Evolutionary conservation across 495 filamentous ascomycete genomes (phyloP).

Genomic region (Viridothelium virens): DNA sequence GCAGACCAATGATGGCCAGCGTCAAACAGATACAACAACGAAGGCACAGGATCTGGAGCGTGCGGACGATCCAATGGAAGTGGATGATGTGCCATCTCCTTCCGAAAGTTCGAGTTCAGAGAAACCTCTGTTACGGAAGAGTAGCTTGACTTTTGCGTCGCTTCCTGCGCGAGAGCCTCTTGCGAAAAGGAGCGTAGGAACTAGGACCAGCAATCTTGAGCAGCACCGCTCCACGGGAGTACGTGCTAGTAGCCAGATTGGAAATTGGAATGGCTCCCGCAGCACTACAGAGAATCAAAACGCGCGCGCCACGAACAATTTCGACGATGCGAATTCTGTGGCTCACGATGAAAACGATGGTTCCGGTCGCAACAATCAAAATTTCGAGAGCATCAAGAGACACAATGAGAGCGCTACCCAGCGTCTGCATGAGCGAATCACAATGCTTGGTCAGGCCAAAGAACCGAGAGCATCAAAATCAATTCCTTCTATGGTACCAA

Average conservation of each 20-base stretch:
- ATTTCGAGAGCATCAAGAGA: slow-evolving; percentile 44
- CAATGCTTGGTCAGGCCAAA: slow-evolving; percentile 78
- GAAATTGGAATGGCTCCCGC: slow-evolving; percentile 56
- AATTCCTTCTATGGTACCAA: slow-evolving; percentile 45
- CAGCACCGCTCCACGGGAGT: slow-evolving; percentile 42
- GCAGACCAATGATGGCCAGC: background rate
- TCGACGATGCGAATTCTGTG: slow-evolving; percentile 45
- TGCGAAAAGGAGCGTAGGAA: slow-evolving; percentile 68
- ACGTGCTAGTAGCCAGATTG: slow-evolving; percentile 50
- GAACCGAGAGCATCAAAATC: slow-evolving; percentile 63
- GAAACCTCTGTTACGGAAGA: slow-evolving; percentile 68
- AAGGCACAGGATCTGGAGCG: slow-evolving; percentile 28
- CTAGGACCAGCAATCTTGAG: slow-evolving; percentile 72
- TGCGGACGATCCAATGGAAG: slow-evolving; percentile 40
- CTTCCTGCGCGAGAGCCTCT: slow-evolving; percentile 86
- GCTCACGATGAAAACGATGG: slow-evolving; percentile 51
- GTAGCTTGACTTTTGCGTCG: slow-evolving; percentile 86
- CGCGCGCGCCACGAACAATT: slow-evolving; percentile 41
- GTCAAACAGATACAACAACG: background rate
- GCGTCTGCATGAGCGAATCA: slow-evolving; percentile 83
- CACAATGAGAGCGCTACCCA: slow-evolving; percentile 91
- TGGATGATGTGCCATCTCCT: slow-evolving; percentile 50
- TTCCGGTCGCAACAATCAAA: slow-evolving; percentile 27
- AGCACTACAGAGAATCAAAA: slow-evolving; percentile 40
- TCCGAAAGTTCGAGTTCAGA: slow-evolving; percentile 58